phyloP scores from a whole-genome alignment of 1,284 basidiomycete species.

The Trichosporon sp. region DNA sequence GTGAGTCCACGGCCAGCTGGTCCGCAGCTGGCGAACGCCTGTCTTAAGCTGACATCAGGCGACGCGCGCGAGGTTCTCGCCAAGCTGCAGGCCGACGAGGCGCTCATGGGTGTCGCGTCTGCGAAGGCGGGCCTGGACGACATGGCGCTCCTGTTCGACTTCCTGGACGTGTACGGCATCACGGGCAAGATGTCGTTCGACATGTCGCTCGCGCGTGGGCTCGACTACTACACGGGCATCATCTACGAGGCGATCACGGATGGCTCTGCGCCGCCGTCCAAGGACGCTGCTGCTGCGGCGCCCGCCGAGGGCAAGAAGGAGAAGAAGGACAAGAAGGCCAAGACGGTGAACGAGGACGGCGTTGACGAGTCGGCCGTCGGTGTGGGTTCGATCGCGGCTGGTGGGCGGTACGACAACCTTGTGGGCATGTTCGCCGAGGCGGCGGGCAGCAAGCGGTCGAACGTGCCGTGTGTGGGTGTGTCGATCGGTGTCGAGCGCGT shows the following conservation, averaged over 20 bases:
- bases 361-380: slow-evolving; percentile 89
- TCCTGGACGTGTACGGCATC: slow-evolving; percentile 70
- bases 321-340: slow-evolving; percentile 52
- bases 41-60: slow-evolving; percentile 24
- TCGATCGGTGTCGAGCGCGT: slow-evolving; percentile 94
- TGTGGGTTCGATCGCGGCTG: slow-evolving; percentile 95
- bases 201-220: slow-evolving; percentile 87
- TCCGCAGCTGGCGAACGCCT: not conserved
- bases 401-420: slow-evolving; percentile 95
- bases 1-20: slow-evolving; percentile 48
- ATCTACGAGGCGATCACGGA: slow-evolving; percentile 97
- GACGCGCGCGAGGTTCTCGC: slow-evolving; percentile 69
- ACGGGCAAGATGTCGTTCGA: slow-evolving; percentile 90
- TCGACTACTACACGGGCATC: slow-evolving; percentile 98
- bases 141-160: slow-evolving; percentile 80
- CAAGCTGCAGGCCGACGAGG: slow-evolving; percentile 64
- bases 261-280: slow-evolving; percentile 83
- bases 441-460: slow-evolving; percentile 57
- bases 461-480: slow-evolving; percentile 87
- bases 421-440: slow-evolving; percentile 87
- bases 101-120: slow-evolving; percentile 64
- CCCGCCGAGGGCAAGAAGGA: slow-evolving; percentile 36
- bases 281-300: slow-evolving; percentile 55
- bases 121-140: slow-evolving; percentile 86
- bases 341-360: slow-evolving; percentile 63